phyloP scores from a whole-genome alignment of 495 filamentous ascomycete species.

The Amorphotheca resinae region DNA sequence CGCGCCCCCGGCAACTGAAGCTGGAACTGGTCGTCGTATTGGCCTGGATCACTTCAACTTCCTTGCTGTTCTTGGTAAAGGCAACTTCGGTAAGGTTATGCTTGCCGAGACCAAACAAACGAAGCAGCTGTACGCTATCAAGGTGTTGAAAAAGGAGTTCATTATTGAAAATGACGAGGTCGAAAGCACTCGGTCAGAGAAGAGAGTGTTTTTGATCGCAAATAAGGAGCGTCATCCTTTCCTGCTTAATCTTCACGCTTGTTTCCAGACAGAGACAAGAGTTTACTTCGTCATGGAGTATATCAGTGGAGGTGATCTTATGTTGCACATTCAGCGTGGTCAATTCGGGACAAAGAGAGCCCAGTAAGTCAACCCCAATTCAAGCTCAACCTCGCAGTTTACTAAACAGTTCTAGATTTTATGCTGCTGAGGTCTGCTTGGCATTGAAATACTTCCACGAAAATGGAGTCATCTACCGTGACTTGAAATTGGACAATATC shows the following conservation, averaged over 20 bases:
- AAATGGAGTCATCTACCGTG: constrained; percentile 98
- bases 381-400: background rate
- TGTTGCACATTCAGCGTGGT: constrained; percentile 96
- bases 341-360: constrained; percentile 93
- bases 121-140: constrained; percentile 93
- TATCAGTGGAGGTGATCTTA: constrained; percentile 95
- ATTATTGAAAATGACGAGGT: constrained; percentile 99
- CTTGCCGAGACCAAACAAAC: constrained; percentile 89
- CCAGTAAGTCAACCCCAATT: constrained; percentile 51
- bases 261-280: constrained; percentile 97
- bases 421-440: constrained; percentile 93
- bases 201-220: constrained; percentile 90
- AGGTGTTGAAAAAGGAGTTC: constrained; percentile 99
- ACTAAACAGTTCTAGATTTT: constrained; percentile 54
- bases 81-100: constrained; percentile 99
- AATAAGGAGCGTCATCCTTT: constrained; percentile 98
- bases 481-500: constrained; percentile 99
- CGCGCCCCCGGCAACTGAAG: constrained; percentile 45
- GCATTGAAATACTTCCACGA: constrained; percentile 99
- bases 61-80: constrained; percentile 94
- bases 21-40: constrained; percentile 64
- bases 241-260: constrained; percentile 88
- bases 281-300: constrained; percentile 99
- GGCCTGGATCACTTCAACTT: constrained; percentile 99
- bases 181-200: constrained; percentile 96